Evolutionary conservation across 169 alveolate species (phyloP).

Genomic region (Eimeria sp.): DNA sequence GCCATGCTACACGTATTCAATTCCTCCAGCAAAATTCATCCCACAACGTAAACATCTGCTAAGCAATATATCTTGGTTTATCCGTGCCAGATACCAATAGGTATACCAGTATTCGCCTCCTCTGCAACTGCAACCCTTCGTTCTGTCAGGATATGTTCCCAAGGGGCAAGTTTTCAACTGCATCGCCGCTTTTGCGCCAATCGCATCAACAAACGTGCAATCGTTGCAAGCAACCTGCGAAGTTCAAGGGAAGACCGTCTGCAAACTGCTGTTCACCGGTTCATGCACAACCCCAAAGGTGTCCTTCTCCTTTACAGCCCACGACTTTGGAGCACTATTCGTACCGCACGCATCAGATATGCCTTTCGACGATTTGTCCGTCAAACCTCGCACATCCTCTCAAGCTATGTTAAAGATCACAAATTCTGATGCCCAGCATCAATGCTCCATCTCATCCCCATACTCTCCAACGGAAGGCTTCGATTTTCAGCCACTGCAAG

Average conservation of each 20-base stretch:
- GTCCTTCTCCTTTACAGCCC: conserved; percentile 90
- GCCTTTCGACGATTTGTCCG: conserved; percentile 19
- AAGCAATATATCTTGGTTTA: not conserved
- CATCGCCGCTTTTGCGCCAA: conserved; percentile 49
- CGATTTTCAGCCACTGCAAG: conserved; percentile 86
- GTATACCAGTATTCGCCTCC: not conserved
- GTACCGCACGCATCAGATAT: conserved; percentile 86
- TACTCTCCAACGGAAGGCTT: conserved; percentile 89
- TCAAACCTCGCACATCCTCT: conserved; percentile 49
- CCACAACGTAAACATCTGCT: not conserved
- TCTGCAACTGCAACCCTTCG: not conserved
- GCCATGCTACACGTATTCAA: not conserved
- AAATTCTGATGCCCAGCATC: conserved; percentile 92
- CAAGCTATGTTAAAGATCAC: conserved; percentile 89
- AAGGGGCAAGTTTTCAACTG: conserved; percentile 64
- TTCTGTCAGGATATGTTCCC: conserved; percentile 66
- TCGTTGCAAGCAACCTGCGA: conserved; percentile 80
- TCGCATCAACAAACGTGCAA: conserved; percentile 39
- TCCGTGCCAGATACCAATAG: too few species aligned
- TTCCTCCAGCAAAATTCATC: not conserved
- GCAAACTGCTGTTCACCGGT: conserved; percentile 91
- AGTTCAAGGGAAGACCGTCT: conserved; percentile 91
- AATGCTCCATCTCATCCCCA: conserved; percentile 92
- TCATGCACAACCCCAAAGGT: conserved; percentile 94
- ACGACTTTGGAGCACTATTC: conserved; percentile 97